Percentiles rank a stretch among this genome's conserved stretches.
Evolutionary conservation across 106 monocot genomes (phyloP).

Genomic region (Hemerocallis citrina): DNA sequence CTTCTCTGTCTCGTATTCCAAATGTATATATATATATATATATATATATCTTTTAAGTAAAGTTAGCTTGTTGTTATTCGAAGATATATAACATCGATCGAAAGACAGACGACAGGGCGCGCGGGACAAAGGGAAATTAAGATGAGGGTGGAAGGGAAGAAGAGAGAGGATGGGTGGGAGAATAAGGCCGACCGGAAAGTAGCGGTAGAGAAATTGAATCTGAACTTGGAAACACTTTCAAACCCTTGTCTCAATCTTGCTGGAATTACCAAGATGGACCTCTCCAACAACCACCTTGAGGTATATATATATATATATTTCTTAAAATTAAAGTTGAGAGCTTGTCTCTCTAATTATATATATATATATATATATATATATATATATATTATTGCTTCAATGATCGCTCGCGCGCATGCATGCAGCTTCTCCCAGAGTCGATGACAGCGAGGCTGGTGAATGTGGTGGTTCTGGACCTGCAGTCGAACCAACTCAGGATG

Average conservation of each 20-base stretch:
- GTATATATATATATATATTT: slow-evolving; percentile 4
- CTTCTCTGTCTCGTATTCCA: too few relatives aligned
- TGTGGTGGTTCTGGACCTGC: slow-evolving; percentile 38
- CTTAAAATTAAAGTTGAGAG: not conserved
- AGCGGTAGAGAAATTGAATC: slow-evolving; percentile 18
- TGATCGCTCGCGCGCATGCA: too few relatives aligned
- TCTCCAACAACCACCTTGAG: slow-evolving; percentile 66
- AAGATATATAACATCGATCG: too few relatives aligned
- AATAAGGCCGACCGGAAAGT: not conserved
- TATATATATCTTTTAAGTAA: too few relatives aligned
- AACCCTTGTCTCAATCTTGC: slow-evolving; percentile 29
- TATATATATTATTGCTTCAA: not conserved
- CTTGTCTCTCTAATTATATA: not conserved
- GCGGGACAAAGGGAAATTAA: too few relatives aligned
- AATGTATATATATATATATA: too few relatives aligned
- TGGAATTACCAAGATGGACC: slow-evolving; percentile 41
- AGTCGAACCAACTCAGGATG: slow-evolving; percentile 58
- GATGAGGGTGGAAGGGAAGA: not conserved
- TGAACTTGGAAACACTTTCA: slow-evolving; percentile 33
- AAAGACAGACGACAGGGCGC: too few relatives aligned
- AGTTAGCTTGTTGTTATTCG: too few relatives aligned
- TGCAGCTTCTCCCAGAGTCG: slow-evolving; percentile 78
- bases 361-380: not conserved
- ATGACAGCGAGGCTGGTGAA: slow-evolving; percentile 53
- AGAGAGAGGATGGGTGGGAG: too few relatives aligned